Evolutionary conservation across 805 yeast species (phyloP).

Genomic region (Candida peoriensis): DNA sequence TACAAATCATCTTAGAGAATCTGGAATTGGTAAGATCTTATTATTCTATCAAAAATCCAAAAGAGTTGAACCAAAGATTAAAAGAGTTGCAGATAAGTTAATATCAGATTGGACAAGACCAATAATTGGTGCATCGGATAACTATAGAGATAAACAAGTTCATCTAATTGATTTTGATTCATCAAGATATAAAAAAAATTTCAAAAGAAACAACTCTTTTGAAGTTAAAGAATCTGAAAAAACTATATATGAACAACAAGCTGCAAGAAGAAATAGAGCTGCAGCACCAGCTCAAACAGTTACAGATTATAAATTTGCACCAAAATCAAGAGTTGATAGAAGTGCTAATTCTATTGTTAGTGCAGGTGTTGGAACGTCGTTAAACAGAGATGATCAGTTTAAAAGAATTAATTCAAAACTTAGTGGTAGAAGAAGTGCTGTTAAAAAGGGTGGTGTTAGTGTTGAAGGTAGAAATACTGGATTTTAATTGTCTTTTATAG

Average conservation of each 20-base stretch:
- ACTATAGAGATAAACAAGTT: slow-evolving; percentile 82
- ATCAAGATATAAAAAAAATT: slow-evolving; percentile 7
- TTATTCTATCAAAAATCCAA: slow-evolving; percentile 89
- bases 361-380: slow-evolving; percentile 46
- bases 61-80: slow-evolving; percentile 81
- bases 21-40: slow-evolving; percentile 90
- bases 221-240: slow-evolving; percentile 33
- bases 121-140: slow-evolving; percentile 90
- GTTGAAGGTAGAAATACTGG: slow-evolving; percentile 44
- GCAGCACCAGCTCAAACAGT: slow-evolving; percentile 93
- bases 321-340: slow-evolving; percentile 55
- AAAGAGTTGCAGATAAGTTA: slow-evolving; percentile 82
- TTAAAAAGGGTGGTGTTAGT: slow-evolving; percentile 67
- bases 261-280: slow-evolving; percentile 88
- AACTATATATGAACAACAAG: slow-evolving; percentile 81
- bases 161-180: slow-evolving; percentile 65
- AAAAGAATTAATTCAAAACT: slow-evolving; percentile 58
- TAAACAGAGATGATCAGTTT: slow-evolving; percentile 71
- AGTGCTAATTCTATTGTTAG: slow-evolving; percentile 30
- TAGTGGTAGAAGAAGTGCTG: slow-evolving; percentile 19
- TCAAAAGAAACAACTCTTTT: slow-evolving; percentile 9
- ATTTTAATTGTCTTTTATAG: slow-evolving; percentile 1
- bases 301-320: slow-evolving; percentile 86
- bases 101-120: slow-evolving; percentile 99
- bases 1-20: slow-evolving; percentile 90